Percentiles rank a stretch among this genome's conserved stretches.
These are phyloP conservation scores for Pseudotulostoma volvatum DNA, from an alignment of 495 filamentous ascomycete species.

Conservation along the genomic window DNA sequence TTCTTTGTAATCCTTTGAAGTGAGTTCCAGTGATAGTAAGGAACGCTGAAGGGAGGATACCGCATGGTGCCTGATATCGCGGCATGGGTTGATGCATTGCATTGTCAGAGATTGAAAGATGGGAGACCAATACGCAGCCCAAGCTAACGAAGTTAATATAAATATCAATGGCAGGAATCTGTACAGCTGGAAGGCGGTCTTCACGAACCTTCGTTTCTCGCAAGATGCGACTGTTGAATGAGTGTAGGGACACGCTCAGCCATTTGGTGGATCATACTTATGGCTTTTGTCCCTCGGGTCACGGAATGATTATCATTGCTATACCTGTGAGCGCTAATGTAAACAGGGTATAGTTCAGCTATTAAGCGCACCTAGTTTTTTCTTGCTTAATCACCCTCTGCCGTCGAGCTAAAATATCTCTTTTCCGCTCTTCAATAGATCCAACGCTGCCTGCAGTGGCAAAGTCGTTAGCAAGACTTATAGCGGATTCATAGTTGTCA, in stretches of 20 bases:
- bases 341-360: neutral
- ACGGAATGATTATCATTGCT: constrained; percentile 55
- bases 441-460: constrained; percentile 72
- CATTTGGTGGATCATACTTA: constrained; percentile 63
- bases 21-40: constrained; percentile 65
- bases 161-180: too few relatives aligned
- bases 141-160: constrained; percentile 40
- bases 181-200: too few relatives aligned
- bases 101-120: constrained; percentile 76
- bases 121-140: constrained; percentile 95
- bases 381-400: constrained; percentile 38
- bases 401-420: constrained; percentile 39
- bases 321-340: constrained; percentile 6
- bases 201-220: constrained; percentile 58
- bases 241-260: constrained; percentile 66
- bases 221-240: constrained; percentile 85
- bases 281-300: constrained; percentile 59
- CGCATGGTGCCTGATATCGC: constrained; percentile 78
- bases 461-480: constrained; percentile 77
- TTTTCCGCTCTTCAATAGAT: constrained; percentile 60
- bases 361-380: constrained; percentile 40
- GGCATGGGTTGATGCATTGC: constrained; percentile 90
- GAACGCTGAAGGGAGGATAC: constrained; percentile 76
- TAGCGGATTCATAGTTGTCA: constrained; percentile 84
- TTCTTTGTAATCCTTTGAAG: constrained; percentile 60